phyloP scores from a whole-genome alignment of 2,329 filamentous ascomycete genomes.

The Cyphellophora attinorum region DNA sequence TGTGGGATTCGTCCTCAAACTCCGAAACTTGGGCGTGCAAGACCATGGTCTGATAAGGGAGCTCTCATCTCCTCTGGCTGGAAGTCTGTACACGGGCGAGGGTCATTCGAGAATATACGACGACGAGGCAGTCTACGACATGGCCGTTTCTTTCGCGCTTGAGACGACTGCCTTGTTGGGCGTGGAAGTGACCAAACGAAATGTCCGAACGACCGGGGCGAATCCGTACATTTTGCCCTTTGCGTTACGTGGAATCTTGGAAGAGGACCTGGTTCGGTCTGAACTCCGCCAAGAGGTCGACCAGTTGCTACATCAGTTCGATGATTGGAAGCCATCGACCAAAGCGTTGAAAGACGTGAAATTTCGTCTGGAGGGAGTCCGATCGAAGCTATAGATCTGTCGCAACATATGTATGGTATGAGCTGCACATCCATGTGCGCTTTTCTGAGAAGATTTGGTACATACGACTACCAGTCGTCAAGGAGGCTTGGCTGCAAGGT shows the following conservation, averaged over 20 bases:
- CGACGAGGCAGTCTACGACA: slow-evolving; percentile 73
- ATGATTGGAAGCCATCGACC: slow-evolving; percentile 81
- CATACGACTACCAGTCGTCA: too few relatives aligned
- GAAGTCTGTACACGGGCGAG: slow-evolving; percentile 82
- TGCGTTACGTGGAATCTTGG: slow-evolving; percentile 86
- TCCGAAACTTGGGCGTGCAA: slow-evolving; percentile 84
- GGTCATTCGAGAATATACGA: slow-evolving; percentile 92
- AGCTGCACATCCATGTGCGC: too few relatives aligned
- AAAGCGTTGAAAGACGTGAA: slow-evolving; percentile 95
- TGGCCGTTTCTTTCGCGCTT: slow-evolving; percentile 63
- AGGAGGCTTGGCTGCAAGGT: too few relatives aligned
- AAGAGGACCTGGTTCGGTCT: slow-evolving; percentile 81
- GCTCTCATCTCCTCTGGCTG: slow-evolving; percentile 76
- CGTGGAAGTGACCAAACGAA: slow-evolving; percentile 41
- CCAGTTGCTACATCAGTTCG: slow-evolving; percentile 75
- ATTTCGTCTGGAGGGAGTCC: slow-evolving; percentile 82
- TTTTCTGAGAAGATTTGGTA: too few relatives aligned
- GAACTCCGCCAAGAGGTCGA: slow-evolving; percentile 69
- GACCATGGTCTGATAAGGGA: slow-evolving; percentile 92
- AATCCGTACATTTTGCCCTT: slow-evolving; percentile 92
- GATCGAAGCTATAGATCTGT: slow-evolving; percentile 78
- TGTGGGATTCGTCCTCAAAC: slow-evolving; percentile 83
- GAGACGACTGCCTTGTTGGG: slow-evolving; percentile 54
- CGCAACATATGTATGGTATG: not conserved
- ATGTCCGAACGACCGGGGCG: slow-evolving; percentile 15